phyloP scores from a whole-genome alignment of 116 monocot species.

The Thalassia testudinum region DNA sequence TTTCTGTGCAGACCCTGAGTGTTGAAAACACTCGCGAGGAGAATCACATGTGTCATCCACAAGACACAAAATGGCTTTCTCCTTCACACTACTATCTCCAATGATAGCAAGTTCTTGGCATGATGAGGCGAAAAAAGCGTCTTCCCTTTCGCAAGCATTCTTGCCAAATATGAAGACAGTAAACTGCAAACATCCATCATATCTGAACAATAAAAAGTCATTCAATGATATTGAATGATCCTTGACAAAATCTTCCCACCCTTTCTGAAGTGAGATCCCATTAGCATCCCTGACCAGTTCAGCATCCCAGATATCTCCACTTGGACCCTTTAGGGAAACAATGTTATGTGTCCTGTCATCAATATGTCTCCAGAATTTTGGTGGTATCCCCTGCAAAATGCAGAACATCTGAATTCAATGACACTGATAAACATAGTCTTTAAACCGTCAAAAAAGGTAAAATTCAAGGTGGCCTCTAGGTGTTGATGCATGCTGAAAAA shows the following conservation, averaged over 20 bases:
- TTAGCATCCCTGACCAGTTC: constrained; percentile 1
- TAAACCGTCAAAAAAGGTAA: background rate
- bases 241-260: constrained; percentile 12
- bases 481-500: background rate
- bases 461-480: background rate
- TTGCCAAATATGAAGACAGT: constrained; percentile 8
- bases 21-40: background rate
- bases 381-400: constrained; percentile 9
- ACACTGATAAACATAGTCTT: background rate
- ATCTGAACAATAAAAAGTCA: constrained; percentile 11
- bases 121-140: constrained; percentile 5
- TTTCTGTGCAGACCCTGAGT: background rate
- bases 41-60: background rate
- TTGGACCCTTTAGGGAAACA: constrained; percentile 11
- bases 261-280: constrained; percentile 6
- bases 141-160: constrained; percentile 14
- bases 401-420: background rate
- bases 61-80: background rate
- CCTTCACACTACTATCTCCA: background rate
- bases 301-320: constrained; percentile 10
- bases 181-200: constrained; percentile 8
- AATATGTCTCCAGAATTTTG: constrained; percentile 8
- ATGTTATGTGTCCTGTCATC: background rate
- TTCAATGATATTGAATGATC: constrained; percentile 2
- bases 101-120: background rate